Conservation (phyloP, 306 rosid genomes). For the Astragalus membranaceus region DNA sequence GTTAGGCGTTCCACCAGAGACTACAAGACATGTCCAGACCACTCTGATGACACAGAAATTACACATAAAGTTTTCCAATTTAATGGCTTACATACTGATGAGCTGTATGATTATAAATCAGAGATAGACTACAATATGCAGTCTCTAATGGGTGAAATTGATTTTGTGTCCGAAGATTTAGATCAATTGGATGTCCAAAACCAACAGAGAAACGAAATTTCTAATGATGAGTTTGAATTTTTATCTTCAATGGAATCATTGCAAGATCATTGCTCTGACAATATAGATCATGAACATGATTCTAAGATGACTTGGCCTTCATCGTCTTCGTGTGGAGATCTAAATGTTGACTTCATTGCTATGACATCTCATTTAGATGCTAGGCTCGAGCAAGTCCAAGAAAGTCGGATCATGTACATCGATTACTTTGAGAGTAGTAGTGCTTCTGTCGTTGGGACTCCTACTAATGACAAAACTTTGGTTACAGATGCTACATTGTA, state of each 20-base stretch:
- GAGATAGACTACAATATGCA: background rate
- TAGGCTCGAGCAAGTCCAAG: conserved; percentile 3
- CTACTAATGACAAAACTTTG: conserved; percentile 24
- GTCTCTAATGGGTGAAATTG: conserved; percentile 11
- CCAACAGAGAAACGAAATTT: conserved; percentile 8
- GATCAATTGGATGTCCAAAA: conserved; percentile 22
- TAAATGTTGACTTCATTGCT: background rate
- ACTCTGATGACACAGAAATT: conserved; percentile 13
- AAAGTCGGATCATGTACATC: conserved; percentile 14
- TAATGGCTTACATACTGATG: conserved; percentile 8
- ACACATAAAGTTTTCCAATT: conserved; percentile 7
- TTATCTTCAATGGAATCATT: conserved; percentile 11
- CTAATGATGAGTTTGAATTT: conserved; percentile 22
- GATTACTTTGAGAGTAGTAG: conserved; percentile 12
- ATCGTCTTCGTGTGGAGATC: conserved; percentile 13
- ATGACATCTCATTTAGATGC: conserved; percentile 19
- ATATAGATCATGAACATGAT: conserved; percentile 16
- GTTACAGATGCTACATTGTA: background rate
- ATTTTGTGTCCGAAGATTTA: conserved; percentile 6
- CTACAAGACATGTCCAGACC: conserved; percentile 21
- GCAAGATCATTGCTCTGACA: conserved; percentile 24
- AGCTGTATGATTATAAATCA: conserved; percentile 4
- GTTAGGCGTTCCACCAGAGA: conserved; percentile 9
- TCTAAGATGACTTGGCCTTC: conserved; percentile 11
- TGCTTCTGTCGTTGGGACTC: background rate